Evolutionary conservation across 2,329 filamentous ascomycete genomes (phyloP).

Genomic region (Fusarium coicis): DNA sequence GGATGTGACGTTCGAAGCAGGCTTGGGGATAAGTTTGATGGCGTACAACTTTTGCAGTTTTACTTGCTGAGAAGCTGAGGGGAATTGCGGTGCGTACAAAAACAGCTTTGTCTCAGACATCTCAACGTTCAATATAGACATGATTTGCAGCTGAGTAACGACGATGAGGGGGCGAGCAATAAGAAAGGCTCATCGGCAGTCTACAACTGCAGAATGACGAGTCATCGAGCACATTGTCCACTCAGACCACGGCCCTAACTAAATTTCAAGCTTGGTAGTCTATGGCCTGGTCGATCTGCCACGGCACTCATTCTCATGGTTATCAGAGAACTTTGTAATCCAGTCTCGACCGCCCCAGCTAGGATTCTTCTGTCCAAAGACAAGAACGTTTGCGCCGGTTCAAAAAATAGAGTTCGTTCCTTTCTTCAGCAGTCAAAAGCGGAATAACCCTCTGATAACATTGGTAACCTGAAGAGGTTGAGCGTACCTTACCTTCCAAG

Average conservation of each 20-base stretch:
- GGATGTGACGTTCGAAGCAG: not conserved
- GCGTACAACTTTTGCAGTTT: not conserved
- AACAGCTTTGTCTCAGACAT: not conserved
- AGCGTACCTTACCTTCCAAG: not conserved
- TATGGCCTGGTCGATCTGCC: not conserved
- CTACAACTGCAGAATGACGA: not conserved
- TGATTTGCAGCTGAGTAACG: not conserved
- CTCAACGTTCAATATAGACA: not conserved
- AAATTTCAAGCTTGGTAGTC: not conserved
- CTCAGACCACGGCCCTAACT: not conserved
- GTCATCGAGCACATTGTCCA: conserved; percentile 6
- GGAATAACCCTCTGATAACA: not conserved
- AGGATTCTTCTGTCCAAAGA: too few relatives aligned
- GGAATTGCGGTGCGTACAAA: not conserved
- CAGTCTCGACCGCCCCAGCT: too few relatives aligned
- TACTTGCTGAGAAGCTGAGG: not conserved
- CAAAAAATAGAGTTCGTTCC: conserved; percentile 6
- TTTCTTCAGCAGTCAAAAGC: conserved; percentile 10
- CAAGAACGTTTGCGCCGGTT: not conserved
- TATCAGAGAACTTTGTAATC: not conserved
- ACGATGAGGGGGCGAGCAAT: not conserved
- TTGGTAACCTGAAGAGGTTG: not conserved
- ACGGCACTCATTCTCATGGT: not conserved
- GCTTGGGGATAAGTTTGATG: not conserved
- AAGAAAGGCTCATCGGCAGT: not conserved